Evolutionary conservation across 2,329 filamentous ascomycete species (phyloP).

Genomic region (Fusarium domesticum): DNA sequence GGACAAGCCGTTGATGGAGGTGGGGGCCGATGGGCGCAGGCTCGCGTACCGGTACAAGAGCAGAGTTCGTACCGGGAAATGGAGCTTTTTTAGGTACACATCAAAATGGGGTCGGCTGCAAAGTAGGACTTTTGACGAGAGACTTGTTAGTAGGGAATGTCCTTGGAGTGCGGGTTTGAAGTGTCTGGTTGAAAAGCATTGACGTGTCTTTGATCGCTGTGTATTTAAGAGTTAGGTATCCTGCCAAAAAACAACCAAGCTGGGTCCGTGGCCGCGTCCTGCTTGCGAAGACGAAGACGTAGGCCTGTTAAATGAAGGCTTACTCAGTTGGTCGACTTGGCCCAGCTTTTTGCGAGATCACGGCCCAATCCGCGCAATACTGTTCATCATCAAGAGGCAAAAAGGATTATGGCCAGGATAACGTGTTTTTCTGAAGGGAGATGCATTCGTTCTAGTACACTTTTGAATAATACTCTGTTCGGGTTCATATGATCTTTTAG

Average conservation of each 20-base stretch:
- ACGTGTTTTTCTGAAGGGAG: not conserved
- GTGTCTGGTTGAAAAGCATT: no score
- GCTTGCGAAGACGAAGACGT: constrained; percentile 3
- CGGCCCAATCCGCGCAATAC: constrained; percentile 21
- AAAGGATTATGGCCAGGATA: constrained; percentile 9
- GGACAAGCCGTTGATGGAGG: constrained; percentile 10
- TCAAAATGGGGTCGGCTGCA: not conserved
- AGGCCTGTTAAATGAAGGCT: not conserved
- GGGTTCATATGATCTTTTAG: no score
- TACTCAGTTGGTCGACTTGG: constrained; percentile 1
- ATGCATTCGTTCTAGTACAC: not conserved
- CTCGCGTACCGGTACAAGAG: constrained; percentile 25
- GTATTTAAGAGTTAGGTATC: not conserved
- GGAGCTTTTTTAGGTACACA: not conserved
- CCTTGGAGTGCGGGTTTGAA: no score
- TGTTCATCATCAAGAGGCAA: constrained; percentile 26
- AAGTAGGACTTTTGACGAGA: no score
- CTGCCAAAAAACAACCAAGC: constrained; percentile 6
- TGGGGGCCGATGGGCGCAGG: constrained; percentile 28
- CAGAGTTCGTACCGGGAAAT: not conserved
- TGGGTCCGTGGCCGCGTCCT: constrained; percentile 10
- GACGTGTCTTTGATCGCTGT: constrained; percentile 7
- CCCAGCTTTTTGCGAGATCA: no score
- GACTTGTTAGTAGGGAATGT: not conserved
- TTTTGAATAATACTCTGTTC: no score